Conservation (phyloP, 2,329 filamentous ascomycete species). For the Mycocentrospora acerina region DNA sequence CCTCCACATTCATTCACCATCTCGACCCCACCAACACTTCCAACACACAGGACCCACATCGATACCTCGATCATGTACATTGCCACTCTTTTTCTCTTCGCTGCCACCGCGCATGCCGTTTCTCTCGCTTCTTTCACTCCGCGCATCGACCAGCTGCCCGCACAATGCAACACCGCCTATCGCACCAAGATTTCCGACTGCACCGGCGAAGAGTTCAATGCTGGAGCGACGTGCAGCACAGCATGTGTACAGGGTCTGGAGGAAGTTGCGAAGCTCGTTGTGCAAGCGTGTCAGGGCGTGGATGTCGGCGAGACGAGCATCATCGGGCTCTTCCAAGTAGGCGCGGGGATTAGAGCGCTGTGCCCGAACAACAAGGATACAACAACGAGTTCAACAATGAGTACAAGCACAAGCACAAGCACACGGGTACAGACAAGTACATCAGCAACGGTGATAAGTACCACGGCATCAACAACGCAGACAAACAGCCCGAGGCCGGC, state of each 20-base stretch:
- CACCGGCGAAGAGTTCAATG: conserved; percentile 41
- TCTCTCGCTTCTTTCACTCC: conserved; percentile 50
- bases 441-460: conserved; percentile 5
- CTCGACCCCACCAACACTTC: not conserved
- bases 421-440: conserved; percentile 15
- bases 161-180: conserved; percentile 45
- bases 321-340: conserved; percentile 46
- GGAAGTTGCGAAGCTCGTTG: conserved; percentile 36
- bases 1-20: conserved; percentile 1
- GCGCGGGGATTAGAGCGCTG: conserved; percentile 41
- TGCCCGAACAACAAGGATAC: conserved; percentile 40
- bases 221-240: conserved; percentile 32
- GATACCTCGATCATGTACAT: conserved; percentile 1
- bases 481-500: conserved; percentile 3
- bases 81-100: conserved; percentile 2
- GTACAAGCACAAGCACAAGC: conserved; percentile 5
- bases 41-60: not conserved
- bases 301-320: conserved; percentile 43
- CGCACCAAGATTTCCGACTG: conserved; percentile 45
- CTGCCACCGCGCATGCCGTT: conserved; percentile 36
- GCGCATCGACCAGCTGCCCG: conserved; percentile 43
- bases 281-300: conserved; percentile 34
- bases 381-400: conserved; percentile 15
- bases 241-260: conserved; percentile 46
- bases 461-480: conserved; percentile 3